Percentiles rank a stretch among this genome's conserved stretches.
Conservation (phyloP, 805 yeast genomes). For the Hanseniaspora vineae region DNA sequence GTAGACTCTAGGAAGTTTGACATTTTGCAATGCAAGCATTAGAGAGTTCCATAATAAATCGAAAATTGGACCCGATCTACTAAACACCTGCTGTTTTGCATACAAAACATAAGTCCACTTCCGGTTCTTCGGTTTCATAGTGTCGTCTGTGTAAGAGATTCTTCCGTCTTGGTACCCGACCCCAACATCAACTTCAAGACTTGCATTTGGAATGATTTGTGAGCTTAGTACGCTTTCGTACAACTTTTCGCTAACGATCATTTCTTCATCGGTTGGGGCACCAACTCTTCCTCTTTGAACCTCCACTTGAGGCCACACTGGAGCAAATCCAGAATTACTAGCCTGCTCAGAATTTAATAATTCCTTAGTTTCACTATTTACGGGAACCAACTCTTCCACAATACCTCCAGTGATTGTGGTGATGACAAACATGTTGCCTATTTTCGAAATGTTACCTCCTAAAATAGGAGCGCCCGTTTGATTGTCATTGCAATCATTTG, state of each 20-base stretch:
- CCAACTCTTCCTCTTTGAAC: slow-evolving; percentile 64
- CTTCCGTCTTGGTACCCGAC: slow-evolving; percentile 36
- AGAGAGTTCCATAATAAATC: slow-evolving; percentile 66
- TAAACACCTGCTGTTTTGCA: slow-evolving; percentile 64
- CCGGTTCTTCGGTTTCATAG: slow-evolving; percentile 27
- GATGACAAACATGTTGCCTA: slow-evolving; percentile 62
- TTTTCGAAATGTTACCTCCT: slow-evolving; percentile 57
- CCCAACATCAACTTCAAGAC: slow-evolving; percentile 36
- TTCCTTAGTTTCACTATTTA: slow-evolving; percentile 1
- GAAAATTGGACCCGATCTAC: slow-evolving; percentile 70
- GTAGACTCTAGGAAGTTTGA: slow-evolving; percentile 54
- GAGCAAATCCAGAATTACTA: slow-evolving; percentile 19
- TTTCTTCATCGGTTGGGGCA: slow-evolving; percentile 79
- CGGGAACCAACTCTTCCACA: slow-evolving; percentile 38
- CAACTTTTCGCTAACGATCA: slow-evolving; percentile 53
- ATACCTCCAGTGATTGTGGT: slow-evolving; percentile 62
- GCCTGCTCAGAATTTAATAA: slow-evolving; percentile 7
- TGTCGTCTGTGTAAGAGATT: slow-evolving; percentile 16
- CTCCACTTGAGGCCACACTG: slow-evolving; percentile 64
- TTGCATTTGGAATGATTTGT: slow-evolving; percentile 34
- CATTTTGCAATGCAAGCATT: slow-evolving; percentile 44
- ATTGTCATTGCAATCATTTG: slow-evolving; percentile 15
- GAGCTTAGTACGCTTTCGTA: slow-evolving; percentile 50
- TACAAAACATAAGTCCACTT: slow-evolving; percentile 47
- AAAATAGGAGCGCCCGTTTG: slow-evolving; percentile 24